Percentiles rank a stretch among this genome's conserved stretches.
Evolutionary conservation across 169 alveolate species (phyloP).

Genomic region (Plasmodium chabaudi): DNA sequence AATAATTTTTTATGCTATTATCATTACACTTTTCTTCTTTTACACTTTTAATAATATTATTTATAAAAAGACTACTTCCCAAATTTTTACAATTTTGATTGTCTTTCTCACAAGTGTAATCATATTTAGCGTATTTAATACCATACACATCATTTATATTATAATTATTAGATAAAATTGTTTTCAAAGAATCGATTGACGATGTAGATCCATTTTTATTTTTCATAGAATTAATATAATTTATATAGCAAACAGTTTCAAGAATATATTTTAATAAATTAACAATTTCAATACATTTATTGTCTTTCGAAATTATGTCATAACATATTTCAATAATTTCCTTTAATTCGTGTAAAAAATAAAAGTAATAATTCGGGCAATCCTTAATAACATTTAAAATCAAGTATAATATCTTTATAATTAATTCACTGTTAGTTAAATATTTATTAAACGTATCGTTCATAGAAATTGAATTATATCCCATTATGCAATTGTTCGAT

Average conservation of each 20-base stretch:
- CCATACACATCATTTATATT: neutral
- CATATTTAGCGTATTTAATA: neutral
- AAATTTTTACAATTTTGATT: neutral
- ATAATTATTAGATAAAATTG: neutral
- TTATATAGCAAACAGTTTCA: conserved; percentile 42
- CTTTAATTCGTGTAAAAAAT: conserved; percentile 39
- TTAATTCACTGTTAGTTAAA: conserved; percentile 41
- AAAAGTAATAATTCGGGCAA: conserved; percentile 9
- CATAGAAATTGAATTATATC: conserved; percentile 39
- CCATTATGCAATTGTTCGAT: conserved; percentile 18
- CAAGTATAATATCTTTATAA: conserved; percentile 31
- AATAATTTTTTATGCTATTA: neutral
- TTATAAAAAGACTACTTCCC: neutral
- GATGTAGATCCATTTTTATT: neutral
- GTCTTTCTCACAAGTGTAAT: neutral
- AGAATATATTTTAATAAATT: conserved; percentile 31
- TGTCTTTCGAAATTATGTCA: conserved; percentile 60
- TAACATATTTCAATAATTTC: conserved; percentile 36
- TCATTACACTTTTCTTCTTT: neutral
- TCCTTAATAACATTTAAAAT: conserved; percentile 35
- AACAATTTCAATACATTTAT: conserved; percentile 33
- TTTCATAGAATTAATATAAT: conserved; percentile 12
- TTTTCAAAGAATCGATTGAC: too few relatives aligned
- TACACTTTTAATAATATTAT: neutral
- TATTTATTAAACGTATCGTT: conserved; percentile 49